Evolutionary conservation across 2,329 filamentous ascomycete species (phyloP), one percentile per base, ranked within the genome.

Genomic region (Neofusicoccum kwambonambiense): DNA sequence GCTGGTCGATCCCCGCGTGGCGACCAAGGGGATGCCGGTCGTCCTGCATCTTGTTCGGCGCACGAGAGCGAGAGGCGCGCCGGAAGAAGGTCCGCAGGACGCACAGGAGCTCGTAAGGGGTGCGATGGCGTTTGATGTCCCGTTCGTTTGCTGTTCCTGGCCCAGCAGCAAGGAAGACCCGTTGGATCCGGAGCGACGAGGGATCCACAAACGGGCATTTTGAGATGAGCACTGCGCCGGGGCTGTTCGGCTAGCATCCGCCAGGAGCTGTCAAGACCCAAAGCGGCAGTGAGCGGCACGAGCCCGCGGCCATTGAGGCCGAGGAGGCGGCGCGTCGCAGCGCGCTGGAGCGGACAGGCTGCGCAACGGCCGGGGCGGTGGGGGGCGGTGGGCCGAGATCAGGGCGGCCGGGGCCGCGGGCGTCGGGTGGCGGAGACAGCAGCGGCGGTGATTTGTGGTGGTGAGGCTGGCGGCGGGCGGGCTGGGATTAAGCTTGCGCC

Each of bases 41-140:
- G 17, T 31, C 13, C 5, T 19, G 8, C 35, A 22, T 31, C 11
- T 19, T 15, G 3, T 57, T 34, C 49, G 34, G 49, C 9, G 11
- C 49, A 35, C 34, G 11, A 4, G 6, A 2, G 49, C 27, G 49
- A 5, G 27, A 51, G 13, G 12, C 12, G 6, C 12, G 39, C 22
- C 54, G 54, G 54, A 58, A 58, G 17, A 45, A 58, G 39, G 54
- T 45, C 54, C 54, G 54, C 41, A 44, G 54, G 22, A 27, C 22
- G 3, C 12, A 13, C 22, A 22, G 7, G 19, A 8, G 37, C 17
- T 7, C 27, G 8, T 49, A 9, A 34, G 8, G 27, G 49, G 49
- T 9, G 27, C 27, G 51, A 22, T 17, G 35, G 51, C 37, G 39
- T 57, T 57, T 57, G 54, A 57, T 34, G 39, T 34, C 15, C 54